phyloP scores from a whole-genome alignment of 2,329 filamentous ascomycete species.

The Colletotrichum aenigma region DNA sequence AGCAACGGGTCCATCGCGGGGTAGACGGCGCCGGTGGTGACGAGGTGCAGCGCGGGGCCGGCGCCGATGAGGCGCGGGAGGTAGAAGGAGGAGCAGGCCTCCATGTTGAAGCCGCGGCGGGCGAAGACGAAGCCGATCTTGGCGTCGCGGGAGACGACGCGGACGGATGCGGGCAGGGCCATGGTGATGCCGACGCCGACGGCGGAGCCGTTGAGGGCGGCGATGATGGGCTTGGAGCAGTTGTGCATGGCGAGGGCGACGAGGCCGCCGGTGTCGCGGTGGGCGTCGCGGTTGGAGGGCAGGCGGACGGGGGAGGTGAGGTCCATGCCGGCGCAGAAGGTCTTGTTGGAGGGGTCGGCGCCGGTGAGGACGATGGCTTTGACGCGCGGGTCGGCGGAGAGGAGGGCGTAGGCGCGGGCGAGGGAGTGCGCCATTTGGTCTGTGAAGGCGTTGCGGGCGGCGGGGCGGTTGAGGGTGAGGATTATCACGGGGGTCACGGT shows the following conservation, averaged over 20 bases:
- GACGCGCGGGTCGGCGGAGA: constrained; percentile 59
- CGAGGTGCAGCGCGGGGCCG: constrained; percentile 65
- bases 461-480: constrained; percentile 67
- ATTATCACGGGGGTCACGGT: constrained; percentile 66
- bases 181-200: constrained; percentile 68
- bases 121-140: constrained; percentile 79
- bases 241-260: constrained; percentile 59
- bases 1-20: constrained; percentile 53
- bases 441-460: constrained; percentile 73
- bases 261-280: constrained; percentile 57
- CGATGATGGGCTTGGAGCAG: constrained; percentile 63
- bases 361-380: constrained; percentile 60
- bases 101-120: constrained; percentile 72
- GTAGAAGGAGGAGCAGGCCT: constrained; percentile 75
- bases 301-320: constrained; percentile 40
- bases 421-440: constrained; percentile 66
- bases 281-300: constrained; percentile 29
- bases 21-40: constrained; percentile 71
- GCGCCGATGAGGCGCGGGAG: constrained; percentile 72
- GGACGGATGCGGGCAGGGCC: constrained; percentile 59
- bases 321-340: constrained; percentile 66
- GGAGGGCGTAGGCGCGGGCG: constrained; percentile 52
- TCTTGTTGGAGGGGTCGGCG: constrained; percentile 48
- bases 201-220: constrained; percentile 62
- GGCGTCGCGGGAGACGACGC: constrained; percentile 58